Evolutionary conservation across 2,329 filamentous ascomycete species (phyloP).

Genomic region (Aspergillus glaucus): DNA sequence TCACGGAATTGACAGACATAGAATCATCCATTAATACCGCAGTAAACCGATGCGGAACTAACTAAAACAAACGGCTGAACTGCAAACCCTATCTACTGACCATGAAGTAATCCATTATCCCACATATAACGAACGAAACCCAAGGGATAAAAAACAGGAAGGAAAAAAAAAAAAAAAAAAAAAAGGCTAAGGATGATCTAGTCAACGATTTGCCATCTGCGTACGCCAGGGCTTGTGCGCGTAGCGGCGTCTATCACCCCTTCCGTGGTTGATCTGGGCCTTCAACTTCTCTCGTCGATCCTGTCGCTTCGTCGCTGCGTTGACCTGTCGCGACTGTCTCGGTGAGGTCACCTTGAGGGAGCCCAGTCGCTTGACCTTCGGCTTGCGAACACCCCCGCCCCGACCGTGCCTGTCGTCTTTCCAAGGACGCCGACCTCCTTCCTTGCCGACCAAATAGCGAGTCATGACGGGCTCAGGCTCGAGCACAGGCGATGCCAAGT

Average conservation of each 20-base stretch:
- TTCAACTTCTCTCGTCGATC: conserved; percentile 31
- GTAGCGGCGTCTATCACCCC: conserved; percentile 9
- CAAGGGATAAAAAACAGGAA: background rate
- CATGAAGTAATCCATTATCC: no score
- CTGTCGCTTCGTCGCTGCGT: conserved; percentile 27
- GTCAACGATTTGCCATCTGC: conserved; percentile 4
- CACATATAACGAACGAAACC: no score
- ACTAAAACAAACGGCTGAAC: no score
- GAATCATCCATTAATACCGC: no score
- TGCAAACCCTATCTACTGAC: no score
- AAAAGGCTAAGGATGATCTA: background rate
- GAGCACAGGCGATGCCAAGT: background rate
- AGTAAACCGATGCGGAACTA: no score
- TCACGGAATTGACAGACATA: no score
- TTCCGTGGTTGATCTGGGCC: conserved; percentile 13
- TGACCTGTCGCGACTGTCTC: conserved; percentile 21
- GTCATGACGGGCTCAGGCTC: background rate
- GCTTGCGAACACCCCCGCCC: no score
- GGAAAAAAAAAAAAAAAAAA: background rate
- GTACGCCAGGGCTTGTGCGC: conserved; percentile 14
- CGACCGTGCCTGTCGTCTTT: background rate
- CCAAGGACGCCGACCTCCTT: background rate
- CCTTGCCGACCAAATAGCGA: background rate
- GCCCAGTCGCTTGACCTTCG: background rate
- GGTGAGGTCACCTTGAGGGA: background rate